Evolutionary conservation across 2,329 filamentous ascomycete species (phyloP).

Genomic region (Didymella pinodella): DNA sequence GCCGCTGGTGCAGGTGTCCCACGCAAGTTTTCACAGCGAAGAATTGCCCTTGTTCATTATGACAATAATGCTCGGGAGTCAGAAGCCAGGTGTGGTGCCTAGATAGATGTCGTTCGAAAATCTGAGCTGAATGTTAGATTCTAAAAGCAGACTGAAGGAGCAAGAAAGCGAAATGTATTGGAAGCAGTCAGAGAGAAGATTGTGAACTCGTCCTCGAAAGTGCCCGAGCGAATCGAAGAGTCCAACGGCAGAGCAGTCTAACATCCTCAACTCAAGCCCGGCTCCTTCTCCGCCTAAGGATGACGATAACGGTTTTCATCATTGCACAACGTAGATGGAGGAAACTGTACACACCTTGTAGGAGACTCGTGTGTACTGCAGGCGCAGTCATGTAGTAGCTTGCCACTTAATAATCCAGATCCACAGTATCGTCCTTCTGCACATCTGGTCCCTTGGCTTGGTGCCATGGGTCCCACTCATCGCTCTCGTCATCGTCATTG

Average conservation of each 20-base stretch:
- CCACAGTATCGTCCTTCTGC: slow-evolving; percentile 48
- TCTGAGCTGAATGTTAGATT: too few relatives aligned
- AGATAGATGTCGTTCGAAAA: too few relatives aligned
- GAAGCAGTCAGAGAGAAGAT: slow-evolving; percentile 50
- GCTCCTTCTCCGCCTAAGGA: slow-evolving; percentile 81
- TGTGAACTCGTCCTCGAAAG: slow-evolving; percentile 43
- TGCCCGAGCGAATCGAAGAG: slow-evolving; percentile 30
- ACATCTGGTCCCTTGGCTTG: slow-evolving; percentile 56
- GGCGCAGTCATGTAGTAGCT: not conserved
- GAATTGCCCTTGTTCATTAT: too few relatives aligned
- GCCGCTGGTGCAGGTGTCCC: too few relatives aligned
- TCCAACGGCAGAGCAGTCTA: slow-evolving; percentile 31
- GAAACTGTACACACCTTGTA: slow-evolving; percentile 10
- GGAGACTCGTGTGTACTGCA: not conserved
- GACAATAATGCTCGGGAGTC: too few relatives aligned
- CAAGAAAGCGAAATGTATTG: not conserved
- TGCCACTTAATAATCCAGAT: slow-evolving; percentile 58
- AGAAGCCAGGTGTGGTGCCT: too few relatives aligned
- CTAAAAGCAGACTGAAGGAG: too few relatives aligned
- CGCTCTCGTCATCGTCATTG: slow-evolving; percentile 40
- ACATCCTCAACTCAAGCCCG: slow-evolving; percentile 35
- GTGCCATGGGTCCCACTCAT: slow-evolving; percentile 56
- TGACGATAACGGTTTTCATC: slow-evolving; percentile 95
- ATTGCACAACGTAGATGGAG: slow-evolving; percentile 53
- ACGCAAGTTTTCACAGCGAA: too few relatives aligned